A percentile compares a stretch with the other conserved stretches of the same genome.
These are phyloP conservation scores for Rhododendron simsii DNA, from an alignment of 148 eudicot genomes.

Conservation along the genomic window DNA sequence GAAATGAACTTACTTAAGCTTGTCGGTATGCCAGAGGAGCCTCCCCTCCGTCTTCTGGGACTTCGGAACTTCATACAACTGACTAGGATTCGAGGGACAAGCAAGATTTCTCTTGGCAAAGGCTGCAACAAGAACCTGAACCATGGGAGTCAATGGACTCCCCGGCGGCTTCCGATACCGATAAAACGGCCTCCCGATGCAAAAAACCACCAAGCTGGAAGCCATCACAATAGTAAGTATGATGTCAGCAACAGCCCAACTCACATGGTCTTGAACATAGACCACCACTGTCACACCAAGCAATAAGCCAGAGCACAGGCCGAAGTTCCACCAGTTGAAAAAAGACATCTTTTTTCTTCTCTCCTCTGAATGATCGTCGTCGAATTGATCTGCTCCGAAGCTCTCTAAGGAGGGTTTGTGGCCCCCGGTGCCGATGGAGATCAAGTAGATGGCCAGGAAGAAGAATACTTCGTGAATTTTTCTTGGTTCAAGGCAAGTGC, in stretches of 20 bases:
- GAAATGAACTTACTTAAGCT: not conserved
- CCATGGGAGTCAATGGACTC: not conserved
- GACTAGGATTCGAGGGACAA: not conserved
- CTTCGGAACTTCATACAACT: not conserved
- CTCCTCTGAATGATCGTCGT: not conserved
- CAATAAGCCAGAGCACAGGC: not conserved
- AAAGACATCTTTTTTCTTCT: not conserved
- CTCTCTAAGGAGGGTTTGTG: not conserved
- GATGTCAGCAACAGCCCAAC: not conserved
- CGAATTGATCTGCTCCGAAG: not conserved
- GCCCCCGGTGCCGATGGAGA: not conserved
- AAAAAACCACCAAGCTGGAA: not conserved
- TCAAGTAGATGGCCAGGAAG: not conserved
- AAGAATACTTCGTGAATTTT: not conserved
- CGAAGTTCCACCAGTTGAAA: not conserved
- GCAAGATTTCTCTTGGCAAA: not conserved
- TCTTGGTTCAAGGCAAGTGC: not conserved
- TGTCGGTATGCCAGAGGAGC: not conserved
- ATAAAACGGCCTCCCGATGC: not conserved
- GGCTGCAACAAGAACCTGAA: not conserved
- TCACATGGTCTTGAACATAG: not conserved
- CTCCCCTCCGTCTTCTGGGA: not conserved
- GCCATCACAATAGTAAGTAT: not conserved
- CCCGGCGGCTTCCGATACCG: not conserved
- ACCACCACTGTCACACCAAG: not conserved